phyloP scores from a whole-genome alignment of 129 eudicot genomes.

The Gnaphalium uliginosum region DNA sequence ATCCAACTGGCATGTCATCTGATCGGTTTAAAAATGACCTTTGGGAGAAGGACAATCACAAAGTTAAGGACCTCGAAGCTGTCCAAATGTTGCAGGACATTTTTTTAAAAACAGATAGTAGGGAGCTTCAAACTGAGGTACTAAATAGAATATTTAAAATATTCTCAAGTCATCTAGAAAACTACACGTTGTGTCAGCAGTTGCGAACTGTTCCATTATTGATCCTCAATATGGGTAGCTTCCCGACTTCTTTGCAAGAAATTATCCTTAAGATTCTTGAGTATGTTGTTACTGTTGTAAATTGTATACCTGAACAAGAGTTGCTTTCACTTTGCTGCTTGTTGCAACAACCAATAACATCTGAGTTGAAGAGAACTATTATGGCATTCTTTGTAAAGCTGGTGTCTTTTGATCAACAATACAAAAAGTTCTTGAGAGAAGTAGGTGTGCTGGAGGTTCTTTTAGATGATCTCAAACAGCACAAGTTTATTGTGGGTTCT shows the following conservation, averaged over 20 bases:
- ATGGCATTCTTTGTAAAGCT: slow-evolving; percentile 84
- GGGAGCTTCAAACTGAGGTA: slow-evolving; percentile 84
- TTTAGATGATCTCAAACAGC: slow-evolving; percentile 84
- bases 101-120: slow-evolving; percentile 83
- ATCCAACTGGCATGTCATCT: slow-evolving; percentile 55
- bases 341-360: slow-evolving; percentile 82
- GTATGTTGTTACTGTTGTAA: slow-evolving; percentile 96
- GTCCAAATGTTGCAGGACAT: slow-evolving; percentile 97
- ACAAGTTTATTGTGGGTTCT: slow-evolving; percentile 65
- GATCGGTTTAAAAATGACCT: slow-evolving; percentile 48
- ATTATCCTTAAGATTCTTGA: slow-evolving; percentile 92
- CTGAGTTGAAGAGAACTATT: slow-evolving; percentile 73
- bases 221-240: slow-evolving; percentile 90
- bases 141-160: slow-evolving; percentile 87
- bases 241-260: slow-evolving; percentile 79
- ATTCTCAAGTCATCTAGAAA: slow-evolving; percentile 95
- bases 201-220: slow-evolving; percentile 85
- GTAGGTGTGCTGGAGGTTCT: slow-evolving; percentile 96
- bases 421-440: slow-evolving; percentile 88
- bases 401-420: slow-evolving; percentile 88
- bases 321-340: slow-evolving; percentile 95
- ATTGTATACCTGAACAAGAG: slow-evolving; percentile 95
- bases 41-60: slow-evolving; percentile 77
- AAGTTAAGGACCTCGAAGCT: slow-evolving; percentile 92
- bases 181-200: slow-evolving; percentile 88